Evolutionary conservation across 345 rosid species (phyloP), one percentile per base, ranked within the genome.

Genomic region (Hypericum perforatum): DNA sequence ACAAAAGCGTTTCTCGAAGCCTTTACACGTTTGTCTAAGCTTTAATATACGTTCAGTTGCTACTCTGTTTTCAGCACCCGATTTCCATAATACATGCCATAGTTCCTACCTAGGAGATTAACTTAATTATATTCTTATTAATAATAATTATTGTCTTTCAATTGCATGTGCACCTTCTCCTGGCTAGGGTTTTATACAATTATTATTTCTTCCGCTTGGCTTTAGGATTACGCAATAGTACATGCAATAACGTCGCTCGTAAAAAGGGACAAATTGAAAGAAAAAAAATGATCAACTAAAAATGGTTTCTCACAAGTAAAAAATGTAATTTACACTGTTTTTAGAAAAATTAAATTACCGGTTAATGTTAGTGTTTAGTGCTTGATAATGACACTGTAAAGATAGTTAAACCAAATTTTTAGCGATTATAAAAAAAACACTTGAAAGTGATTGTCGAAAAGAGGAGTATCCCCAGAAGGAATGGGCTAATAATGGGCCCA

Each of bases 41-140:
- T 53, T 36, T 11, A 1, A 16, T 52, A 2, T 9, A 5, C 16
- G n/a, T 37, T 39, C 57, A 16, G 2, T 5, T 5, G 7, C 5
- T 3, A 22, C 64, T 43, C 58, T 6, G 69, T 55, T 69, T 55
- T 69, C 63, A 56, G 69, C 8, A 49, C 66, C 71, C 45, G 7
- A 41, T 52, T 15, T 22, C 71, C 78, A 53, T 49, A 8, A 49
- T 7, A 42, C 13, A 52, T 29, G 65, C 43, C 71, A 58, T 63
- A 49, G 65, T 52, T 56, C 59, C 74, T 62, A 42, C 52, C 76
- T 11, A 59, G 65, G 58, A 62, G 12, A 49, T 13, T 12, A 37
- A 38, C 8, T 48, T 39, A 46, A 7, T 39, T 22, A 22, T 1
- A 22, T 22, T 1, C 32, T 22, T 22, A 22, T 1, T 22, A 22